Conservation (phyloP, 164 flowering plant genomes). For the Nymphaea colorata region DNA sequence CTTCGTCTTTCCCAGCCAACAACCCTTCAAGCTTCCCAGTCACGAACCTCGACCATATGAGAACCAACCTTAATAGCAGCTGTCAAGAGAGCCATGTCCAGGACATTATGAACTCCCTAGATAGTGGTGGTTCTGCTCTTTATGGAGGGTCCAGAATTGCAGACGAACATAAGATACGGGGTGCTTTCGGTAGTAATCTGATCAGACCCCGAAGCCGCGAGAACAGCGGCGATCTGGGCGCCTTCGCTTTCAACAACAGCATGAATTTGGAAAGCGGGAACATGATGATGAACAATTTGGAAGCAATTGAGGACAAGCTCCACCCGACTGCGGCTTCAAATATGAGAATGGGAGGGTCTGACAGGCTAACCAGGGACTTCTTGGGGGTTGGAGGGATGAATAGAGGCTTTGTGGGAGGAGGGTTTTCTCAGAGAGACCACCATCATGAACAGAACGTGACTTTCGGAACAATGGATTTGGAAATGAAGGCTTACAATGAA, state of each 20-base stretch:
- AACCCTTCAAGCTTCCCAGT: background rate
- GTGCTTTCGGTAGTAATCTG: background rate
- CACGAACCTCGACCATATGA: background rate
- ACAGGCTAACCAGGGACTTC: slow-evolving; percentile 61
- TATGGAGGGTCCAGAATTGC: slow-evolving; percentile 11
- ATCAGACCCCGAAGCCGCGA: background rate
- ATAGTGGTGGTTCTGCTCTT: slow-evolving; percentile 18
- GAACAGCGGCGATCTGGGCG: background rate
- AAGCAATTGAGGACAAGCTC: background rate
- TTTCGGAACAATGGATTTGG: background rate
- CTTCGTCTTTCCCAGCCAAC: background rate
- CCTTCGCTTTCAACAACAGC: background rate
- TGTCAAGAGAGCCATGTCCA: slow-evolving; percentile 23
- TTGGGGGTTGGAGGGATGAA: slow-evolving; percentile 70
- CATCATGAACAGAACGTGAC: slow-evolving; percentile 2
- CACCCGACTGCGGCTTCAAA: background rate
- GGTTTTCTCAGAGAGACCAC: slow-evolving; percentile 25
- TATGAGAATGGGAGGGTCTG: slow-evolving; percentile 25
- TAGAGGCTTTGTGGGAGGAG: slow-evolving; percentile 32
- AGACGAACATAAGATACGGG: slow-evolving; percentile 5
- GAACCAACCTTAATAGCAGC: slow-evolving; percentile 6
- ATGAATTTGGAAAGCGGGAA: background rate
- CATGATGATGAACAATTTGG: background rate
- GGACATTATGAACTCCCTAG: slow-evolving; percentile 46
- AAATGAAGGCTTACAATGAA: background rate